Base-by-base conservation (phyloP, 1,139 yeast genomes). In the Pichia sp. region DNA sequence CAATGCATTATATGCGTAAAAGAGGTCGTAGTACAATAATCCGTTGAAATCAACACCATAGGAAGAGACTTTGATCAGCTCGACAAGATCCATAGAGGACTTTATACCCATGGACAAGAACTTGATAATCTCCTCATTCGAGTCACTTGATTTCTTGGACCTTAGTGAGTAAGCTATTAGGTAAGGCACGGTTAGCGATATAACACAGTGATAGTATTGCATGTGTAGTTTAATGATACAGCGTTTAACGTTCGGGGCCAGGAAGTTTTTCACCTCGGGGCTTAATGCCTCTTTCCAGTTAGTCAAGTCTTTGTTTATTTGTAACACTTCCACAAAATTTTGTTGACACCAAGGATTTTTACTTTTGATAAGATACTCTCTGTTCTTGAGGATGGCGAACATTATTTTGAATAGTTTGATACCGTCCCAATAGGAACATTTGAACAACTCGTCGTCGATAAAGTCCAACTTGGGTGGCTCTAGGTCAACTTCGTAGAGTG, bases 1-100 rank as follows among this genome's bases (percentile, higher is more conserved):
- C 2, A 67, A 62, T 4, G 73, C 65, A 47, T 66, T 65, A 53
- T 72, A 72, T 2, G 69, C 72, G 57, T 65, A 66, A 60, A 69
- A 69, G 49, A 72, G 61, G 56, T 72, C 75, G 23, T 63, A 61
- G 38, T 67, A 67, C 8, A 70, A 45, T 3, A 71, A 64, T 4
- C 75, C 74, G 53, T 68, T 67, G 47, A 69, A 63, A 51, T 67
- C 59, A 1, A 62, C 61, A 3, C 56, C 47, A n/a, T 54, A 51
- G 5, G 62, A 54, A 1, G 68, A 63, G 30, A 60, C 53, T 11
- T 57, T 49, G 47, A 70, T 55, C 3, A 70, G 54, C 36, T 67
- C 60, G 1, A 72, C 60, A 8, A 67, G 61, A 51, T 61, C 59
- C 5, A 69, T 54, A 0, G 73, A 67, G 2, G 72, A 64, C 45